Conservation (phyloP, 2,329 filamentous ascomycete species). For the Colletotrichum lini region DNA sequence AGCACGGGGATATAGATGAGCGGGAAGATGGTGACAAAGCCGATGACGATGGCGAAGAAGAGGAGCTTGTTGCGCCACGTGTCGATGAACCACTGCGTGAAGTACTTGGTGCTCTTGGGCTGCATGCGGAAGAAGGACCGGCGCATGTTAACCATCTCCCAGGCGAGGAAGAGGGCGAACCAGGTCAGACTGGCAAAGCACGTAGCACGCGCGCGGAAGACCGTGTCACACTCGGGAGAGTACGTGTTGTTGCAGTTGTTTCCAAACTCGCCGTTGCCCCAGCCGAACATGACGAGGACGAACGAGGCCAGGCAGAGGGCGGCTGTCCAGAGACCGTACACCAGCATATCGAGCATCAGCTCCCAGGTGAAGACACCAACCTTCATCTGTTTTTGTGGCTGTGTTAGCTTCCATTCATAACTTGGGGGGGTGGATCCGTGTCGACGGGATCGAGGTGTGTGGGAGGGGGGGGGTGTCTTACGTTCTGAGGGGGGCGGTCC, state of each 20-base stretch:
- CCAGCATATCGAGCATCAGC: conserved; percentile 75
- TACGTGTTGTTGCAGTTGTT: conserved; percentile 72
- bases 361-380: conserved; percentile 76
- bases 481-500: conserved; percentile 75
- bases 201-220: conserved; percentile 79
- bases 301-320: conserved; percentile 70
- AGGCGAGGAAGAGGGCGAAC: conserved; percentile 81
- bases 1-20: conserved; percentile 71
- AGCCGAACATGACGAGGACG: conserved; percentile 65
- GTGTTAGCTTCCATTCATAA: not conserved
- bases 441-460: conserved; percentile 10
- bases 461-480: conserved; percentile 55
- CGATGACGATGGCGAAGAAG: conserved; percentile 71
- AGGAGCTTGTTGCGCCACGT: conserved; percentile 80
- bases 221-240: conserved; percentile 66
- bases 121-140: conserved; percentile 82
- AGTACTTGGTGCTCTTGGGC: conserved; percentile 70
- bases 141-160: conserved; percentile 81
- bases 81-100: conserved; percentile 76
- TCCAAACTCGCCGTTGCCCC: conserved; percentile 68
- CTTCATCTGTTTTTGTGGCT: conserved; percentile 48
- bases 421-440: not conserved
- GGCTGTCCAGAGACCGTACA: conserved; percentile 78
- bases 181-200: conserved; percentile 81
- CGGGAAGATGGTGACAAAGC: conserved; percentile 63